Base-by-base conservation (phyloP, 306 rosid genomes). In the Purshia tridentata region DNA sequence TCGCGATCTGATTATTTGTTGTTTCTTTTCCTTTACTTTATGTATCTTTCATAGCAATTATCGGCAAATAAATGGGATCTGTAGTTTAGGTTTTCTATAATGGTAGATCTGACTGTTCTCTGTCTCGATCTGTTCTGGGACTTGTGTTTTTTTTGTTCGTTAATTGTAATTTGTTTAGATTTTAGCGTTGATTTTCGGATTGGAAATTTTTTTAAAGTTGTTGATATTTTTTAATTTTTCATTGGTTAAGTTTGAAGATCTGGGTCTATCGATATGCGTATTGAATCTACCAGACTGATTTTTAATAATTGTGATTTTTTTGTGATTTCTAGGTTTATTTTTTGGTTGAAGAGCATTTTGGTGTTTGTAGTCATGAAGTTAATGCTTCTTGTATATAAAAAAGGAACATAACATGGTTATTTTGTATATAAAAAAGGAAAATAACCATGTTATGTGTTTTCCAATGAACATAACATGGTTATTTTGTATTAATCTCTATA, bases 51-150 rank as follows among this genome's bases (percentile, higher is more conserved):
- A n/a, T 20, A 13, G 40, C 8, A 56, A 52, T 76, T 78, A 13
- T 46, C 1, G 61, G 47, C 0, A 29, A 1, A 13, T 14, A 48
- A 46, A 47, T 40, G 5, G 35, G 65, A 45, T 66, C 70, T 58
- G 74, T 51, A 52, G 0, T 19, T 49, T 72, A 69, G 71, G 23
- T 47, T n/a, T 68, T 72, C 10, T 45, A 8, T 67, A 18, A 18
- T 72, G 47, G 80, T 65, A 85, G 88, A 83, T 85, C 85, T 81
- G 77, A 66, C 29, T 42, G 15, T 60, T 68, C 60, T 64, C 10
- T 49, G 6, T 6, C 56, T 57, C 10, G 41, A 72, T 72, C 64
- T 42, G 65, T 64, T 78, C 57, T 63, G 16, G 67, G 14, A 70
- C 16, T 78, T 74, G 6, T 16, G 45, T 39, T 57, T 64, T 42